Evolutionary conservation across 495 filamentous ascomycete genomes (phyloP).

Genomic region (Tuber aestivum): DNA sequence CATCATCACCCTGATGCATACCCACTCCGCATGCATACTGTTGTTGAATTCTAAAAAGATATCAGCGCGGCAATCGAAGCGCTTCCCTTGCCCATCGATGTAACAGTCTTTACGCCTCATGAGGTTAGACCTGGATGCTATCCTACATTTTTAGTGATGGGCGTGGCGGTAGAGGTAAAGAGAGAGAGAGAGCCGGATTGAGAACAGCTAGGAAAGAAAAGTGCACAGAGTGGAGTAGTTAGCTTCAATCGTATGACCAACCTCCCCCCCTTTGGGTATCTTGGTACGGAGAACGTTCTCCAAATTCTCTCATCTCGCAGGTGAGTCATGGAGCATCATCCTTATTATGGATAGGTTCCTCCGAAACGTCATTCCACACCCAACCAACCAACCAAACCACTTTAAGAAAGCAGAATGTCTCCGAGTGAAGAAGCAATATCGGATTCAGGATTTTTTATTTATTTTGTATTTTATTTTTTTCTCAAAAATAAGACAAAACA

Average conservation of each 20-base stretch:
- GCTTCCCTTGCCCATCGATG: neutral
- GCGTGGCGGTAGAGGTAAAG: neutral
- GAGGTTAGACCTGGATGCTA: neutral
- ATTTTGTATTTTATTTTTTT: neutral
- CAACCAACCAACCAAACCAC: neutral
- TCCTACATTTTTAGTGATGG: neutral
- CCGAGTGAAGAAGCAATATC: neutral
- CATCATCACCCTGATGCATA: neutral
- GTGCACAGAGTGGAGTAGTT: slow-evolving; percentile 3
- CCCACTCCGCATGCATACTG: neutral
- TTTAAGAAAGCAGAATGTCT: neutral
- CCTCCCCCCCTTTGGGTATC: slow-evolving; percentile 8
- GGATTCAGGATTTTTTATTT: neutral
- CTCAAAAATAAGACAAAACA: neutral
- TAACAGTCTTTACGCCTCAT: neutral
- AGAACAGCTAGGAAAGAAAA: neutral
- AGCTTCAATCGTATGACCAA: slow-evolving; percentile 16
- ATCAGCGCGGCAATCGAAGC: slow-evolving; percentile 3
- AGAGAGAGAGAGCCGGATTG: neutral
- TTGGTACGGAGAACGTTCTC: slow-evolving; percentile 26
- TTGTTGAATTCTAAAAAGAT: slow-evolving; percentile 1
- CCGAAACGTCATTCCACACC: slow-evolving; percentile 28
- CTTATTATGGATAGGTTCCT: slow-evolving; percentile 38
- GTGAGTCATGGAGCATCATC: slow-evolving; percentile 33
- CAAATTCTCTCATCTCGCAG: slow-evolving; percentile 29